phyloP scores from a whole-genome alignment of 345 rosid genomes.

The Syzygium grande region DNA sequence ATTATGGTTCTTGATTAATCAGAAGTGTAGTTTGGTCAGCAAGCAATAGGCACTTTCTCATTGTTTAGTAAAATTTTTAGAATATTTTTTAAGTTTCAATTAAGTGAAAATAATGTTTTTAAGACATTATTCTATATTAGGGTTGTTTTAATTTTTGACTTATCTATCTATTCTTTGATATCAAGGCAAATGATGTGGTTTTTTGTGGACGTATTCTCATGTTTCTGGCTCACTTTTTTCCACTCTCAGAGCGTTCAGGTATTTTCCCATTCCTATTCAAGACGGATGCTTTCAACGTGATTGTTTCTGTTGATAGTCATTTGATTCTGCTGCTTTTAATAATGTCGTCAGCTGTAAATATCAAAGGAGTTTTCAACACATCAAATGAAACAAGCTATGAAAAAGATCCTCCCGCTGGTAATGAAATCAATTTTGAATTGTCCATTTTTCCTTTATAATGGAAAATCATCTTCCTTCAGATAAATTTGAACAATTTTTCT shows the following conservation, averaged over 20 bases:
- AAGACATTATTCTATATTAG: not conserved
- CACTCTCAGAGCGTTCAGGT: conserved; percentile 97
- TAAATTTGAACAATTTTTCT: not conserved
- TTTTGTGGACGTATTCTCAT: conserved; percentile 96
- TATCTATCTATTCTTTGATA: conserved; percentile 4
- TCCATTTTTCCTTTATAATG: not conserved
- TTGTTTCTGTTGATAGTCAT: conserved; percentile 1
- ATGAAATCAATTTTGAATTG: not conserved
- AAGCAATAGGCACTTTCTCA: not conserved
- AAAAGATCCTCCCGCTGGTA: conserved; percentile 86
- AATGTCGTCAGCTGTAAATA: conserved; percentile 82
- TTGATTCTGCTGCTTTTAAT: conserved; percentile 2
- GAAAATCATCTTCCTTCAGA: not conserved
- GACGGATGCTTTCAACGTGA: not conserved
- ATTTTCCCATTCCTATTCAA: conserved; percentile 3
- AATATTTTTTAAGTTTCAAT: not conserved
- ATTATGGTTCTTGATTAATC: not conserved
- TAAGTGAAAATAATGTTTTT: not conserved
- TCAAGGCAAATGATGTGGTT: conserved; percentile 91
- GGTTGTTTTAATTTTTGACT: not conserved
- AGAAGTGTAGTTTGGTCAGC: not conserved
- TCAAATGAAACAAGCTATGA: conserved; percentile 94
- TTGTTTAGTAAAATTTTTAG: not conserved
- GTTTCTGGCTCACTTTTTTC: conserved; percentile 96
- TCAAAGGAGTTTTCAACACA: conserved; percentile 94